phyloP scores from a whole-genome alignment of 331 rosid genomes.

The Quercus tomentella region DNA sequence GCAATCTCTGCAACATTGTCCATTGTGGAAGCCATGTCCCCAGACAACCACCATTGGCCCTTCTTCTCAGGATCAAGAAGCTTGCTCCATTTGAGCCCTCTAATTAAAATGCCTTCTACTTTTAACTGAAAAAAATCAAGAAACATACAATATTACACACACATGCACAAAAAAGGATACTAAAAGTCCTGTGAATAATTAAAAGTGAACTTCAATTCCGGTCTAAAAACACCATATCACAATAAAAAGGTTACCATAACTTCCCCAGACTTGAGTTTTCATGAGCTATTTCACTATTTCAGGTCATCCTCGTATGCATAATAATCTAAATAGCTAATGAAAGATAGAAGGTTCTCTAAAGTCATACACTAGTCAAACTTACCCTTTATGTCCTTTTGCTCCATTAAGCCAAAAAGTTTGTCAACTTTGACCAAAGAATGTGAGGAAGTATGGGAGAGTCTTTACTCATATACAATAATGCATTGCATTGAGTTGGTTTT shows the following conservation, averaged over 20 bases:
- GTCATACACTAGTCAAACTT: too few species aligned
- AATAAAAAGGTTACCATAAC: background rate
- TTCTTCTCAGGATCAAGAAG: slow-evolving; percentile 77
- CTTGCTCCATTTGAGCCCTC: slow-evolving; percentile 86
- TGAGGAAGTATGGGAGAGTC: too few species aligned
- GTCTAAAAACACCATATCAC: background rate
- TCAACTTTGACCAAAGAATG: too few species aligned
- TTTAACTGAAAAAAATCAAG: slow-evolving; percentile 51
- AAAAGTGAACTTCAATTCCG: background rate
- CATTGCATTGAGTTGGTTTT: background rate
- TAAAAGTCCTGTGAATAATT: background rate
- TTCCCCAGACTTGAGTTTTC: background rate
- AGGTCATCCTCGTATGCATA: background rate
- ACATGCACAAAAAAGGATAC: background rate
- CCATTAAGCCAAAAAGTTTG: too few species aligned
- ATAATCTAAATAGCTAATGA: background rate
- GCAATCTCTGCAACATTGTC: slow-evolving; percentile 67
- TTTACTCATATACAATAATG: too few species aligned
- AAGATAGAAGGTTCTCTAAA: too few species aligned
- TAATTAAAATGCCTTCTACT: slow-evolving; percentile 54
- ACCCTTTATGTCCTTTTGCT: too few species aligned
- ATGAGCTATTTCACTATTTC: background rate
- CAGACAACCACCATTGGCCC: slow-evolving; percentile 93
- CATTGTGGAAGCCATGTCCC: slow-evolving; percentile 42
- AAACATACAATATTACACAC: background rate